A percentile compares a stretch with the other conserved stretches of the same genome.
phyloP scores from a whole-genome alignment of 2,329 filamentous ascomycete species.

The Paradendryphiella salina region DNA sequence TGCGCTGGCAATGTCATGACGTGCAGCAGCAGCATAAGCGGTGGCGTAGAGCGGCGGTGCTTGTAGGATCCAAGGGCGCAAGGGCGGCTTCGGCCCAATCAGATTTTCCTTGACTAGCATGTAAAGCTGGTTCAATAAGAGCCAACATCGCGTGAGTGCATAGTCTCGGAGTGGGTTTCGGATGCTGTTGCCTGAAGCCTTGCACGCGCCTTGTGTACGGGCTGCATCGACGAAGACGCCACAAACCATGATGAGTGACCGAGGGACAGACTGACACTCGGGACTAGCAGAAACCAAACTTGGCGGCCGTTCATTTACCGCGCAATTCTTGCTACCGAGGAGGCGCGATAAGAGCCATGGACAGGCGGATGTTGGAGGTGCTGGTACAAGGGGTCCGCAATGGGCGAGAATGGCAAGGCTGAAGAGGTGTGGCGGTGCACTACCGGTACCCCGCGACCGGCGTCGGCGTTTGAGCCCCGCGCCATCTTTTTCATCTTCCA shows the following conservation, averaged over 20 bases:
- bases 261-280: not conserved
- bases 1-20: conserved; percentile 5
- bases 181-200: not conserved
- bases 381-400: not conserved
- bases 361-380: not conserved
- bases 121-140: too few relatives aligned
- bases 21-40: not conserved
- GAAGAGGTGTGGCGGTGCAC: conserved; percentile 9
- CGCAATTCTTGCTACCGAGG: too few relatives aligned
- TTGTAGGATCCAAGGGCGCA: not conserved
- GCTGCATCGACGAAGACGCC: not conserved
- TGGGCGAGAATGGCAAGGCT: not conserved
- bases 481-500: conserved; percentile 14
- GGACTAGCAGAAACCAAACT: not conserved
- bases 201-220: not conserved
- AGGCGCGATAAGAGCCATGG: not conserved
- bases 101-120: too few relatives aligned
- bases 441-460: conserved; percentile 7
- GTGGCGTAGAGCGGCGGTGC: not conserved
- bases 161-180: not conserved
- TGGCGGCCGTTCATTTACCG: not conserved
- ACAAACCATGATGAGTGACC: not conserved
- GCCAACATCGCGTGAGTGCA: not conserved
- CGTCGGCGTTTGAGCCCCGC: conserved; percentile 19
- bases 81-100: not conserved